Base-by-base conservation (phyloP, 257 asterid species). In the Buddleja alternifolia region DNA sequence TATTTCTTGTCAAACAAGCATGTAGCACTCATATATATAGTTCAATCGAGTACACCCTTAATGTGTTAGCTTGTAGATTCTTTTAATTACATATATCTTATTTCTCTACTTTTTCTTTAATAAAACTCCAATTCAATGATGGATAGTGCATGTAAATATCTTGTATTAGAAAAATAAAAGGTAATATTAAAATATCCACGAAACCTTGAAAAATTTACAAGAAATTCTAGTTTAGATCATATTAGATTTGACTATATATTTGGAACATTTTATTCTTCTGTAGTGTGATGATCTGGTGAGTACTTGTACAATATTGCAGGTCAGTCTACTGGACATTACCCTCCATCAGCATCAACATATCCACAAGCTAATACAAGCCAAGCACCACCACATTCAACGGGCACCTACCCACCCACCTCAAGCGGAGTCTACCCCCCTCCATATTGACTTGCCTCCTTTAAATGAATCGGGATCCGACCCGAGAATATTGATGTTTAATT, bases 381-480 rank as follows among this genome's bases (percentile, higher is more conserved):
- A 74, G 62, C 78, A 39, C 72, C 69, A 21, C 66, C 79, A 6
- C 53, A 77, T 51, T 20, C 54, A 56, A 10, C 56, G 29, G 76
- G 75, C 19, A 21, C 23, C 48, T 74, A 79, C 52, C 75, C 68
- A 34, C 69, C 75, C 60, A 10, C 10, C 25, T 5, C 34, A 29
- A 29, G 66, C 37, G 67, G 79, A 7, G 48, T 8, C 55, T 79
- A 79, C 69, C 84, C 84, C 10, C 84, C 77, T n/a, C 78, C 1
- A 11, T 69, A 69, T 52, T 78, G 53, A 57, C 12, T 45, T 8
- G 25, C 61, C 25, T 29, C 20, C 9, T 10, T 0, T 12, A 12
- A 54, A 45, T 66, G 63, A 4, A 12, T 19, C 59, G 11, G 4
- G 60, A 21, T 52, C 40, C 32, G 37, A 40, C 10, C n/a, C 25